phyloP scores from a whole-genome alignment of 371 early-diverging fungal genomes.

The Apophysomyces elegans region DNA sequence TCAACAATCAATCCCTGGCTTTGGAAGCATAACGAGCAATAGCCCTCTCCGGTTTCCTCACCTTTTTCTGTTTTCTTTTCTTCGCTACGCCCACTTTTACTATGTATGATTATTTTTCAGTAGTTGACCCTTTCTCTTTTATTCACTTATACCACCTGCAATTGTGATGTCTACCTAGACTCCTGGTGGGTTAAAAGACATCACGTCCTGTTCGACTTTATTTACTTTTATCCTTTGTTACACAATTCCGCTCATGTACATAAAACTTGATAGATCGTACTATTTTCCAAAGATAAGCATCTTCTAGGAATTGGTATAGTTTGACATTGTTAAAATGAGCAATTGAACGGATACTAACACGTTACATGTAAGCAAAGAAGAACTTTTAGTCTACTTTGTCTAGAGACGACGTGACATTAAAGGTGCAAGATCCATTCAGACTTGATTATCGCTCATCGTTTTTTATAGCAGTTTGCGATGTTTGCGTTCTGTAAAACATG shows the following conservation, averaged over 20 bases:
- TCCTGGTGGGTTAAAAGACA: conserved; percentile 7
- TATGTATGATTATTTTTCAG: conserved; percentile 9
- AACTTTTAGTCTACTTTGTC: too few relatives aligned
- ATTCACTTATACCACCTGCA: conserved; percentile 1
- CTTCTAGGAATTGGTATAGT: too few relatives aligned
- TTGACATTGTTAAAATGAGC: too few relatives aligned
- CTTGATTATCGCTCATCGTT: too few relatives aligned
- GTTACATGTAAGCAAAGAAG: too few relatives aligned
- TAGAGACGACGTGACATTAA: too few relatives aligned
- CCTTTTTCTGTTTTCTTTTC: neutral
- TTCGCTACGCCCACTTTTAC: neutral
- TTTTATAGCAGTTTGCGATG: too few relatives aligned
- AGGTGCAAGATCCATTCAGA: too few relatives aligned
- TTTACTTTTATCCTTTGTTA: neutral
- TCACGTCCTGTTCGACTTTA: neutral
- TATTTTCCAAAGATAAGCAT: too few relatives aligned
- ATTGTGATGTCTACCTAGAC: neutral
- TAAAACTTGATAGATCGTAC: neutral
- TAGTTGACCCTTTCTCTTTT: neutral
- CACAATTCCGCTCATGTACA: neutral
- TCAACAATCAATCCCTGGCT: conserved; percentile 6
- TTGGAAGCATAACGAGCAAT: neutral
- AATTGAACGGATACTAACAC: too few relatives aligned
- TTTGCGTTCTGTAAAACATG: too few relatives aligned
- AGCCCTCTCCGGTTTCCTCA: neutral